Evolutionary conservation across 768 basidiomycete species (phyloP).

Genomic region (Phlebiopsis flavidoalba): DNA sequence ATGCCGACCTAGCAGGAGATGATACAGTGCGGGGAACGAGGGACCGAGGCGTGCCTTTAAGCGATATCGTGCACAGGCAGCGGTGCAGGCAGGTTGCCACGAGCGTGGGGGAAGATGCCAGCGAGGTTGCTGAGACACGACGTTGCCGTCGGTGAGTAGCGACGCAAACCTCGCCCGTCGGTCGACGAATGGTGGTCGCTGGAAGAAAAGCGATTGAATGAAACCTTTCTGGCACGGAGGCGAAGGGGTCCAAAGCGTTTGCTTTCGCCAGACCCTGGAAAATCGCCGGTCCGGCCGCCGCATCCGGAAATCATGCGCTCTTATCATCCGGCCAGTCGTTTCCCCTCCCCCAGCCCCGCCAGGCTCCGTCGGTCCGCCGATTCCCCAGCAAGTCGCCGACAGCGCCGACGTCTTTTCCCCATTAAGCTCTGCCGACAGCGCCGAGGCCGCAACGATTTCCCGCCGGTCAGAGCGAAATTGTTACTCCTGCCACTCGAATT

Average conservation of each 20-base stretch:
- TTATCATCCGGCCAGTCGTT: not conserved
- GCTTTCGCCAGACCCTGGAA: not conserved
- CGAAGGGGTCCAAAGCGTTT: not conserved
- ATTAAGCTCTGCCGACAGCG: too few species aligned
- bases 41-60: not conserved
- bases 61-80: not conserved
- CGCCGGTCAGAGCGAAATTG: not conserved
- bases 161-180: conserved; percentile 5
- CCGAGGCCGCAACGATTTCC: not conserved
- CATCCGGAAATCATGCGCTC: conserved; percentile 3
- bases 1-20: not conserved
- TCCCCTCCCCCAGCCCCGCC: not conserved
- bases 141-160: not conserved
- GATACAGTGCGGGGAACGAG: not conserved
- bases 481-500: not conserved
- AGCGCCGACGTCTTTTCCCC: too few species aligned
- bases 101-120: not conserved
- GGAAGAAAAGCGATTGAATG: not conserved
- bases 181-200: conserved; percentile 9
- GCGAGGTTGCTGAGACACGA: not conserved
- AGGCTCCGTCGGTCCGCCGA: not conserved
- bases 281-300: conserved; percentile 1
- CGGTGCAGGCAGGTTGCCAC: not conserved
- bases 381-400: not conserved
- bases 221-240: not conserved